These are phyloP conservation scores for Vaccinium corymbosum DNA, from an alignment of 148 eudicot species.

Conservation along the genomic window DNA sequence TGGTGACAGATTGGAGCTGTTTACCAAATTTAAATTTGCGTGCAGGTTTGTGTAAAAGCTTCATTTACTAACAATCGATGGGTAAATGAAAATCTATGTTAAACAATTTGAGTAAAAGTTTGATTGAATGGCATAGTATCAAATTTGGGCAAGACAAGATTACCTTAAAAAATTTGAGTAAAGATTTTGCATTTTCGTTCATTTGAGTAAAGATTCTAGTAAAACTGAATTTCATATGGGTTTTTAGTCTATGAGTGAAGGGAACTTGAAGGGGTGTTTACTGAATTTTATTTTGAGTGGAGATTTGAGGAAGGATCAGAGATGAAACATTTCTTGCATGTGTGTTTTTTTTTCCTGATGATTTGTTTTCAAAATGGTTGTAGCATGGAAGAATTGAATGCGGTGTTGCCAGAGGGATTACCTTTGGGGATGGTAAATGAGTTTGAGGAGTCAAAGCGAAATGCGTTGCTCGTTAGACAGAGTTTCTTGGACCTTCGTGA, in stretches of 20 bases:
- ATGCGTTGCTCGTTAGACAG: constrained; percentile 64
- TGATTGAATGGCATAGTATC: not conserved
- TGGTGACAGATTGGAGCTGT: not conserved
- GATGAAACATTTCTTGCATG: not conserved
- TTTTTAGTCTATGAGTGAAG: not conserved
- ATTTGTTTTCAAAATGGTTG: constrained; percentile 1
- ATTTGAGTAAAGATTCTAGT: not conserved
- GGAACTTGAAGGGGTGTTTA: not conserved
- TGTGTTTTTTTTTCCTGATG: not conserved
- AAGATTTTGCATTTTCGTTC: not conserved
- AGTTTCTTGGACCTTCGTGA: constrained; percentile 90
- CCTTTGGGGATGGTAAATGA: constrained; percentile 80
- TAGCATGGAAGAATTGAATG: constrained; percentile 57
- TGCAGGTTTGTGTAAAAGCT: not conserved
- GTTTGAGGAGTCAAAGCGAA: constrained; percentile 71
- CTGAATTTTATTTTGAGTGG: not conserved
- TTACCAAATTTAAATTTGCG: not conserved
- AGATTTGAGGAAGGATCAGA: not conserved
- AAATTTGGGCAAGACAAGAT: not conserved
- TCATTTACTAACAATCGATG: not conserved
- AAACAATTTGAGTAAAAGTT: not conserved
- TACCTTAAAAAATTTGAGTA: not conserved
- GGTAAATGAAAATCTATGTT: not conserved
- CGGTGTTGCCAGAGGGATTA: constrained; percentile 77
- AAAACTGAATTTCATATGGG: not conserved